Conservation (phyloP, 2,329 filamentous ascomycete species). For the Helotiales sp. region DNA sequence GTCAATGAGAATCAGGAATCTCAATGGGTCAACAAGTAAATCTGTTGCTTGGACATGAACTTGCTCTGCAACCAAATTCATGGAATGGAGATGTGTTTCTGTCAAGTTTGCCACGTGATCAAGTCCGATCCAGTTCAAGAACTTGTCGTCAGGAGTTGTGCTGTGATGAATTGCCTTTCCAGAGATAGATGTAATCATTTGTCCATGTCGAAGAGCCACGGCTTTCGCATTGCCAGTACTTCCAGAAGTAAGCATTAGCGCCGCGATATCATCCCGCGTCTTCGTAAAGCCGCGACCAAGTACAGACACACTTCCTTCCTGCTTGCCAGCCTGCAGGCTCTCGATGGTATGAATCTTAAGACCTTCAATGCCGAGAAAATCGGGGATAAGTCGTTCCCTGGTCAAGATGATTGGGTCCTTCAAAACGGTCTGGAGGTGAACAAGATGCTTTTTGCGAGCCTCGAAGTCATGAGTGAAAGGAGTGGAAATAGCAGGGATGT, state of each 20-base stretch:
- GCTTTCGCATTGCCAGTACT: constrained; percentile 53
- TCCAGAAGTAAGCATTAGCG: constrained; percentile 54
- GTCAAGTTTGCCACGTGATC: constrained; percentile 54
- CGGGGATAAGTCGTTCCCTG: constrained; percentile 12
- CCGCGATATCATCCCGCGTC: constrained; percentile 2
- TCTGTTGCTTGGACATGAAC: constrained; percentile 46
- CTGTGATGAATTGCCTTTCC: constrained; percentile 8
- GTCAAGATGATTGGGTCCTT: constrained; percentile 31
- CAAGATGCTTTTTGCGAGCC: constrained; percentile 35
- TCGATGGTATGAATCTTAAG: background rate
- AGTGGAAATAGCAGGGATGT: constrained; percentile 40
- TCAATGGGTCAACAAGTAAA: constrained; percentile 39
- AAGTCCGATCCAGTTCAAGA: constrained; percentile 43
- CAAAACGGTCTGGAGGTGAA: constrained; percentile 30
- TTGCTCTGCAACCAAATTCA: constrained; percentile 43
- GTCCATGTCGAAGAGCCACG: constrained; percentile 43
- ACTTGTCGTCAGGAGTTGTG: constrained; percentile 14
- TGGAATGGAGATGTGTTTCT: constrained; percentile 53
- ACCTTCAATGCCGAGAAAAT: constrained; percentile 22
- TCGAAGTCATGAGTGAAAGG: constrained; percentile 34
- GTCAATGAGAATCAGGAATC: constrained; percentile 42
- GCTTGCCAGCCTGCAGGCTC: background rate
- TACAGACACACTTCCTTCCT: background rate
- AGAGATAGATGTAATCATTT: constrained; percentile 40
- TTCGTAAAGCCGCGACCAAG: background rate